Evolutionary conservation across 2,329 filamentous ascomycete genomes (phyloP), one percentile per base, ranked within the genome.

Genomic region (Exophiala oligosperma): DNA sequence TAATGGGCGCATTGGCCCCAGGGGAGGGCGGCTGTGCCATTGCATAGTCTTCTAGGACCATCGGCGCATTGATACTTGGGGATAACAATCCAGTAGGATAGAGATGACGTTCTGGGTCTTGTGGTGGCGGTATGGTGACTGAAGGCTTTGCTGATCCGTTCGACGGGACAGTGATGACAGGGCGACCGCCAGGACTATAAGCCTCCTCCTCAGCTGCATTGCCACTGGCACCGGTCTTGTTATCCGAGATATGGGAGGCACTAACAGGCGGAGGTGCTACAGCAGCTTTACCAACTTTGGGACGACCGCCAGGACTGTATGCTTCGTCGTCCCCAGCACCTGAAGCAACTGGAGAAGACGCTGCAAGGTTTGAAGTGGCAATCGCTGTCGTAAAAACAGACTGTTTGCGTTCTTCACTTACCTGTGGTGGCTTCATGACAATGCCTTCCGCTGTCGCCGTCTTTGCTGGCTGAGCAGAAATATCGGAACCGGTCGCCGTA

Each of bases 111-210:
- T 59, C 52, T 28, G 65, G 56, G 9, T 59, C 56, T 26, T 43
- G 38, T 51, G 26, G 43, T 51, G 26, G 43, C 21, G 14, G 35
- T 37, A 21, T 17, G 37, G 2, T 24, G 28, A 41, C n/a, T 8
- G 35, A 32, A 23, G 21, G 37, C 43, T 26, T 24, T 0, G 14
- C 50, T n/a, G 50, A 12, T 37, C 44, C 32, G 37, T 37, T 32
- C 17, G 35, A 3, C 7, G 37, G 21, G 17, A 4, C 24, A 11
- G 40, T 23, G n/a, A 67, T 63, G 17, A 79, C 60, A 8, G 81
- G 81, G 32, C 81, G 72, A 6, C 81, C 81, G 23, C 81, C 81
- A 21, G 81, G 79, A 60, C 80, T 84, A 59, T 82, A 83, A 40
- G 74, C 70, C 41, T 71, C 67, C 4, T 64, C 61, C 17, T 61